A percentile compares a stretch with the other conserved stretches of the same genome.
Evolutionary conservation across 345 rosid genomes (phyloP).

Genomic region (Turnera subulata): DNA sequence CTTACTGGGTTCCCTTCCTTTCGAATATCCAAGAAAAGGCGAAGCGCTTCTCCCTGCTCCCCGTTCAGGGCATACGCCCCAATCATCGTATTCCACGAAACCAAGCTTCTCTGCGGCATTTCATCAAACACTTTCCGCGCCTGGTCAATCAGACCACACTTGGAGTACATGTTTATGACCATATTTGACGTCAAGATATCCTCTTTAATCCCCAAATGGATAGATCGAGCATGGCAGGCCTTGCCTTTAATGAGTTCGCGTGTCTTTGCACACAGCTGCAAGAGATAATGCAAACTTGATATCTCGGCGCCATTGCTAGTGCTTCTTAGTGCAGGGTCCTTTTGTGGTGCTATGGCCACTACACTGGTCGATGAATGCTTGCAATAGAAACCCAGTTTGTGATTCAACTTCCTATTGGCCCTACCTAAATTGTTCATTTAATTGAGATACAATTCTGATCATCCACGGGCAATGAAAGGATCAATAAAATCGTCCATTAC

Average conservation of each 20-base stretch:
- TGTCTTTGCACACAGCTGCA: slow-evolving; percentile 44
- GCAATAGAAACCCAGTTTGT: neutral
- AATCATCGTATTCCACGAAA: slow-evolving; percentile 79
- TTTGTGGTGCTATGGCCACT: neutral
- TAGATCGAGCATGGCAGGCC: slow-evolving; percentile 50
- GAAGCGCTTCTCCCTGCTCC: slow-evolving; percentile 38
- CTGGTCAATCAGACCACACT: slow-evolving; percentile 36
- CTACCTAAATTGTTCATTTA: too few species aligned
- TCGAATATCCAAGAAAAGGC: slow-evolving; percentile 46
- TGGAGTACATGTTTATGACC: slow-evolving; percentile 45
- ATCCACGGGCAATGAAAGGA: too few species aligned
- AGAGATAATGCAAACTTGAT: slow-evolving; percentile 29
- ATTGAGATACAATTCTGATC: too few species aligned
- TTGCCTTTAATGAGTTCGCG: slow-evolving; percentile 31
- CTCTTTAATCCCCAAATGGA: slow-evolving; percentile 29
- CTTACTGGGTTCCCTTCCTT: slow-evolving; percentile 37
- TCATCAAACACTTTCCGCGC: slow-evolving; percentile 69
- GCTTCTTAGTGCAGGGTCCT: neutral
- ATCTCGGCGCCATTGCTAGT: neutral
- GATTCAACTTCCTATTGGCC: neutral
- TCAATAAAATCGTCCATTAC: too few species aligned
- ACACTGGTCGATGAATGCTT: neutral
- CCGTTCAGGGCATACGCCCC: slow-evolving; percentile 38
- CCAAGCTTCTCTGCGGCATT: slow-evolving; percentile 58
- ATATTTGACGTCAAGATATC: slow-evolving; percentile 52